phyloP scores from a whole-genome alignment of 1,139 yeast species.

The Magnusiomyces suaveolens region DNA sequence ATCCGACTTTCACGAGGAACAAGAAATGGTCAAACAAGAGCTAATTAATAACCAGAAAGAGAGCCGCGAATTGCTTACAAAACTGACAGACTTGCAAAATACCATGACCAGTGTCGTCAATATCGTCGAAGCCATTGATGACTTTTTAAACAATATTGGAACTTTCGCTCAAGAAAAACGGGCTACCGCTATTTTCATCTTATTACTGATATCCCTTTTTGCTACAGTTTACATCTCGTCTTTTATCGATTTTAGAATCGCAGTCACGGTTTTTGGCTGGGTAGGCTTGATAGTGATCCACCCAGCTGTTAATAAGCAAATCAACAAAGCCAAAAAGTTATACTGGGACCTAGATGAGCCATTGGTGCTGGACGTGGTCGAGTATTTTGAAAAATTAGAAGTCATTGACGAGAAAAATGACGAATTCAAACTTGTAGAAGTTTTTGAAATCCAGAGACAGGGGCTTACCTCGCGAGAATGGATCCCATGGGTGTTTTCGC shows the following conservation, averaged over 20 bases:
- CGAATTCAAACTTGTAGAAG: conserved; percentile 47
- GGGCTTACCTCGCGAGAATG: conserved; percentile 54
- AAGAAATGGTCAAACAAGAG: conserved; percentile 5
- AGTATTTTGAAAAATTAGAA: conserved; percentile 38
- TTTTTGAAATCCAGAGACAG: conserved; percentile 64
- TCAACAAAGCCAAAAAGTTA: conserved; percentile 20
- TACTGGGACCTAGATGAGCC: conserved; percentile 20
- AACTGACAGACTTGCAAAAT: conserved; percentile 55
- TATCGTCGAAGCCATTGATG: conserved; percentile 45
- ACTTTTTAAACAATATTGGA: conserved; percentile 52
- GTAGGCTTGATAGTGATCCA: conserved; percentile 23
- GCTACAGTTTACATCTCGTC: conserved; percentile 46
- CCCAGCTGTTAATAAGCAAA: conserved; percentile 24
- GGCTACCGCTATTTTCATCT: conserved; percentile 47
- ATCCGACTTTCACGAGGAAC: conserved; percentile 1
- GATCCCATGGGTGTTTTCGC: conserved; percentile 45
- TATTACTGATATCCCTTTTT: conserved; percentile 39
- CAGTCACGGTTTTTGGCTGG: conserved; percentile 49
- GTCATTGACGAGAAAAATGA: conserved; percentile 64
- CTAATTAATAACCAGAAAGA: conserved; percentile 7
- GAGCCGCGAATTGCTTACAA: conserved; percentile 32
- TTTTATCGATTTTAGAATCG: conserved; percentile 56
- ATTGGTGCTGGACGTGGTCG: conserved; percentile 22
- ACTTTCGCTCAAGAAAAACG: conserved; percentile 62
- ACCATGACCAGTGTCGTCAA: conserved; percentile 48